phyloP scores from a whole-genome alignment of 305 asterid species.

The Fraxinus platypoda region DNA sequence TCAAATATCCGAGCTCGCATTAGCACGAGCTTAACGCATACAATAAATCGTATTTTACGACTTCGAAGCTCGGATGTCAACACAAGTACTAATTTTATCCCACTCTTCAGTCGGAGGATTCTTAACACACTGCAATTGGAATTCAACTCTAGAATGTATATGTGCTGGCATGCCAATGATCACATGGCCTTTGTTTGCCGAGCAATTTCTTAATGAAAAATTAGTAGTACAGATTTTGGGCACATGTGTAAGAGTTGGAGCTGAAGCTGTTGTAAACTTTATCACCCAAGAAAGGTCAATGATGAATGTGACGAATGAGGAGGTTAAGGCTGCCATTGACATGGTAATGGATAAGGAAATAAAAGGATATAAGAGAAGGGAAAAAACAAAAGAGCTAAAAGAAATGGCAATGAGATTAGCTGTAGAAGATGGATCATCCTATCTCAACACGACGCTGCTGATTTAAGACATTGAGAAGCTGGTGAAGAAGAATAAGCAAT shows the following conservation, averaged over 20 bases:
- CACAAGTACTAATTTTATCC: slow-evolving; percentile 43
- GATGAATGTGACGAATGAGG: slow-evolving; percentile 31
- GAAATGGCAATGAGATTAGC: slow-evolving; percentile 35
- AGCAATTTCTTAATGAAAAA: slow-evolving; percentile 50
- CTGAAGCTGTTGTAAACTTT: slow-evolving; percentile 24
- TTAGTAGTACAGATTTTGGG: slow-evolving; percentile 32
- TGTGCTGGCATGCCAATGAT: slow-evolving; percentile 50
- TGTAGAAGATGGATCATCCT: too few relatives aligned
- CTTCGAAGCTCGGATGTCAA: too few relatives aligned
- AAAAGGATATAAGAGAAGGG: slow-evolving; percentile 40
- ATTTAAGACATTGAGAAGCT: too few relatives aligned
- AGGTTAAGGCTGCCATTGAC: slow-evolving; percentile 29
- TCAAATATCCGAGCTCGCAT: too few relatives aligned
- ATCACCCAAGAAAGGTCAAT: slow-evolving; percentile 37
- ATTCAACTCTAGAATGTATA: slow-evolving; percentile 46
- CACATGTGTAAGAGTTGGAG: slow-evolving; percentile 40
- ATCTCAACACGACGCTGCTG: too few relatives aligned
- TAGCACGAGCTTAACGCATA: too few relatives aligned
- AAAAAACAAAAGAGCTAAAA: slow-evolving; percentile 31
- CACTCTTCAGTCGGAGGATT: slow-evolving; percentile 24
- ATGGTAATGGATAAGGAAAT: slow-evolving; percentile 31
- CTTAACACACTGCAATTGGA: slow-evolving; percentile 52
- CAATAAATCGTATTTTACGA: too few relatives aligned
- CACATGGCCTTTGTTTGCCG: slow-evolving; percentile 53
- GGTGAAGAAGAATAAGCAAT: background rate